Percentiles rank a stretch among this genome's conserved stretches.
Evolutionary conservation across 2,329 filamentous ascomycete genomes (phyloP).

Genomic region (Cercospora berteroae): DNA sequence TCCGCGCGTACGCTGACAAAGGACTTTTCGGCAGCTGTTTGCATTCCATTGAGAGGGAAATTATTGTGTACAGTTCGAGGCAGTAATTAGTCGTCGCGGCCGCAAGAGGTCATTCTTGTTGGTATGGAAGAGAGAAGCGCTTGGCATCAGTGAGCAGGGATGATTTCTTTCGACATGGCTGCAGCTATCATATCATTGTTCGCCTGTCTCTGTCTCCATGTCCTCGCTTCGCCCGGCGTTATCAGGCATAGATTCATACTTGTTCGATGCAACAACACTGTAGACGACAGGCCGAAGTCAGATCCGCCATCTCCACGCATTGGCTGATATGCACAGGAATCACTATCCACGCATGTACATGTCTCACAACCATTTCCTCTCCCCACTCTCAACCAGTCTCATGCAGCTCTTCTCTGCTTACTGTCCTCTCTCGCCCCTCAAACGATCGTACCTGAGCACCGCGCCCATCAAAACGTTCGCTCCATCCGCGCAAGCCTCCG

Average conservation of each 20-base stretch:
- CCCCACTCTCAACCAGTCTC: neutral
- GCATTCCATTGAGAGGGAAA: too few species aligned
- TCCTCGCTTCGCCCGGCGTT: neutral
- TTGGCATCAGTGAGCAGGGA: neutral
- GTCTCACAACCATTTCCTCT: neutral
- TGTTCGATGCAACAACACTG: neutral
- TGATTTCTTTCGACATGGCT: neutral
- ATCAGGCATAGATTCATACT: neutral
- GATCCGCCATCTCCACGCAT: neutral
- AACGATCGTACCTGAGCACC: constrained; percentile 50
- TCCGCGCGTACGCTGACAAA: neutral
- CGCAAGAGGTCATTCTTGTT: neutral
- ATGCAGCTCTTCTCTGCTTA: neutral
- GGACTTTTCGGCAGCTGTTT: neutral
- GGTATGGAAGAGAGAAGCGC: neutral
- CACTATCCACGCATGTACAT: neutral
- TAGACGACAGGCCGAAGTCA: neutral
- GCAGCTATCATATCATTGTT: neutral
- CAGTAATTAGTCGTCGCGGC: too few species aligned
- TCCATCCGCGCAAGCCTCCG: constrained; percentile 48
- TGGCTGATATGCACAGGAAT: neutral
- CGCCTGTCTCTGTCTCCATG: neutral
- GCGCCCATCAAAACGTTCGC: constrained; percentile 52
- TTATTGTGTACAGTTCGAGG: too few species aligned
- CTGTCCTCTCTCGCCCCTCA: constrained; percentile 39